phyloP scores from a whole-genome alignment of 2,329 filamentous ascomycete genomes.

The Dothidotthia symphoricarpi region DNA sequence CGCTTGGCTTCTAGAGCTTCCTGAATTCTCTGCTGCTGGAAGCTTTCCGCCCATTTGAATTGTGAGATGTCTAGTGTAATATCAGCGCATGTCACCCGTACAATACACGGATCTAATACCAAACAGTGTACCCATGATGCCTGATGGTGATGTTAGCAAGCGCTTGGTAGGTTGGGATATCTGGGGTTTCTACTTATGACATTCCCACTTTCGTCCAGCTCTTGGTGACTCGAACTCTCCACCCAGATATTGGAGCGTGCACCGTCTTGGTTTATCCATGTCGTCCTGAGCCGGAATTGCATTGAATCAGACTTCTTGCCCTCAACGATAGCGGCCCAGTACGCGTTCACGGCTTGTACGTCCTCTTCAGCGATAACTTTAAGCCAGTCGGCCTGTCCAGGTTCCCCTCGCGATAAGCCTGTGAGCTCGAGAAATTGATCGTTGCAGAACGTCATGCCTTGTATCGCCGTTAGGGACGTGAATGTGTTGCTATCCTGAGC shows the following conservation, averaged over 20 bases:
- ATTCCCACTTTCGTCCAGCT: constrained; percentile 23
- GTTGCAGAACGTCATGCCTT: constrained; percentile 31
- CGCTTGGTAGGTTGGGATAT: too few species aligned
- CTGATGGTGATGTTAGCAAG: constrained; percentile 4
- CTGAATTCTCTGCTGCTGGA: constrained; percentile 34
- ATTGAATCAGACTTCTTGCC: constrained; percentile 16
- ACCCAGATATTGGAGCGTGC: constrained; percentile 26
- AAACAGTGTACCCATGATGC: constrained; percentile 38
- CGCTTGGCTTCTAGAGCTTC: constrained; percentile 41
- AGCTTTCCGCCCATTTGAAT: constrained; percentile 40
- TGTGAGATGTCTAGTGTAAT: constrained; percentile 5
- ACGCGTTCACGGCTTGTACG: constrained; percentile 10
- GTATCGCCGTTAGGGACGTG: neutral
- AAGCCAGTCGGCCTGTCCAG: constrained; percentile 19
- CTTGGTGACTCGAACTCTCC: constrained; percentile 24
- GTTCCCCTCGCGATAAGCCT: constrained; percentile 13
- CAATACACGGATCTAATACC: constrained; percentile 20
- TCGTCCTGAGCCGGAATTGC: constrained; percentile 29
- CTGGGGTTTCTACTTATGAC: constrained; percentile 17
- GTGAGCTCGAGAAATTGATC: constrained; percentile 32
- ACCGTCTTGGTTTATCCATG: constrained; percentile 29
- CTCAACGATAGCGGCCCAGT: constrained; percentile 18
- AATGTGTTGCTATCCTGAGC: neutral
- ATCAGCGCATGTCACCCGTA: too few species aligned
- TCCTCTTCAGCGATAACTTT: constrained; percentile 24